Evolutionary conservation across 192 early-diverging fungal genomes (phyloP).

Genomic region (Coemansia erecta): DNA sequence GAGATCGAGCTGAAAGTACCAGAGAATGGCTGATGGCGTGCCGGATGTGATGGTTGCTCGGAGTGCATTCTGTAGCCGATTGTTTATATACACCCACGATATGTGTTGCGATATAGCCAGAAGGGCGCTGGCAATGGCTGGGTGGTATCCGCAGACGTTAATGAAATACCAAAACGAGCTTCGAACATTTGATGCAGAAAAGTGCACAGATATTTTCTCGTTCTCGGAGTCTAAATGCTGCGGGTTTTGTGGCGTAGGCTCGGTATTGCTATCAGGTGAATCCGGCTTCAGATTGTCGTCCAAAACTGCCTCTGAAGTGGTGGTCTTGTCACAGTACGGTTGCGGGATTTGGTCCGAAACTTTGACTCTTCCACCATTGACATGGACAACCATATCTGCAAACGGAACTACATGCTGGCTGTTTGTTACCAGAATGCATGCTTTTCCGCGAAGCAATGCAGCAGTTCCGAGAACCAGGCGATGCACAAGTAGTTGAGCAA

Average conservation of each 20-base stretch:
- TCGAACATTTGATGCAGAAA: too few species aligned
- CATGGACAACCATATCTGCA: slow-evolving; percentile 7
- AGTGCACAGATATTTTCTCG: too few species aligned
- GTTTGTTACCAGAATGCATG: slow-evolving; percentile 73
- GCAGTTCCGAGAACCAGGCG: slow-evolving; percentile 37
- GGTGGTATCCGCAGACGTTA: slow-evolving; percentile 5
- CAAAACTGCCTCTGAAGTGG: too few species aligned
- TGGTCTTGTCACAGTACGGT: neutral
- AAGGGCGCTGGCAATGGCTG: neutral
- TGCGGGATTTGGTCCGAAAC: neutral
- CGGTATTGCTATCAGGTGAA: too few species aligned
- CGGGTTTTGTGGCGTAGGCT: too few species aligned
- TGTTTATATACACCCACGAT: neutral
- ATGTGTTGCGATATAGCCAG: neutral
- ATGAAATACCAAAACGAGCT: slow-evolving; percentile 13
- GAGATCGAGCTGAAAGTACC: slow-evolving; percentile 10
- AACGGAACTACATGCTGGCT: neutral
- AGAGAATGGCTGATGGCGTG: neutral
- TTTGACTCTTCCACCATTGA: slow-evolving; percentile 1
- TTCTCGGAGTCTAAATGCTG: too few species aligned
- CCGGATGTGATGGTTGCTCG: neutral
- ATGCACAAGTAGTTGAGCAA: slow-evolving; percentile 60
- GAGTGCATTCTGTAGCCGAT: neutral
- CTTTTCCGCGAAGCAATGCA: slow-evolving; percentile 59
- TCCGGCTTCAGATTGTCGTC: too few species aligned